These are phyloP conservation scores for Tetrastigma voinierianum DNA, from an alignment of 164 flowering plant genomes.

Conservation along the genomic window DNA sequence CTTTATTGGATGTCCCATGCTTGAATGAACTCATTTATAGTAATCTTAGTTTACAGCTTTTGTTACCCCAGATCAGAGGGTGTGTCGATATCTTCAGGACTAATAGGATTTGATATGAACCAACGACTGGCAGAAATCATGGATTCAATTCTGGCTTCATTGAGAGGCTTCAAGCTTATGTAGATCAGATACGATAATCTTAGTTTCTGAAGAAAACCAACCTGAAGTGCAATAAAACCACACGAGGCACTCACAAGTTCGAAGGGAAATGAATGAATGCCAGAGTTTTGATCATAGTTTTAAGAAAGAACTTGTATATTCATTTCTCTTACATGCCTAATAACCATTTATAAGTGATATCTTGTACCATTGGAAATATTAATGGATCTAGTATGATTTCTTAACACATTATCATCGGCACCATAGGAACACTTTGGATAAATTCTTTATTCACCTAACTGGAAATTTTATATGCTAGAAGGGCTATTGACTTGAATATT, in stretches of 20 bases:
- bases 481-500: no score
- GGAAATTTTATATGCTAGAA: no score
- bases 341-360: not conserved
- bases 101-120: conserved; percentile 3
- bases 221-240: conserved; percentile 4
- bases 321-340: not conserved
- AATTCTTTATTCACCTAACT: no score
- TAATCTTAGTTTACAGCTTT: not conserved
- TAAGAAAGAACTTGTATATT: conserved; percentile 13
- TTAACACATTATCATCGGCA: not conserved
- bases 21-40: no score
- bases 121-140: conserved; percentile 5
- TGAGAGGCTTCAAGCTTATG: conserved; percentile 12
- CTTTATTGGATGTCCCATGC: no score
- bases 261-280: conserved; percentile 23
- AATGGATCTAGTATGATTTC: not conserved
- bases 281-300: conserved; percentile 72
- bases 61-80: conserved; percentile 14
- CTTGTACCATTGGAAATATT: not conserved
- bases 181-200: conserved; percentile 5
- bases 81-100: conserved; percentile 6
- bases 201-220: conserved; percentile 13
- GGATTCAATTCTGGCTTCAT: conserved; percentile 7
- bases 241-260: conserved; percentile 11
- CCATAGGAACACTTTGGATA: not conserved